Evolutionary conservation across 805 yeast species (phyloP), one percentile per base, ranked within the genome.

Genomic region (Lachancea nothofagi): DNA sequence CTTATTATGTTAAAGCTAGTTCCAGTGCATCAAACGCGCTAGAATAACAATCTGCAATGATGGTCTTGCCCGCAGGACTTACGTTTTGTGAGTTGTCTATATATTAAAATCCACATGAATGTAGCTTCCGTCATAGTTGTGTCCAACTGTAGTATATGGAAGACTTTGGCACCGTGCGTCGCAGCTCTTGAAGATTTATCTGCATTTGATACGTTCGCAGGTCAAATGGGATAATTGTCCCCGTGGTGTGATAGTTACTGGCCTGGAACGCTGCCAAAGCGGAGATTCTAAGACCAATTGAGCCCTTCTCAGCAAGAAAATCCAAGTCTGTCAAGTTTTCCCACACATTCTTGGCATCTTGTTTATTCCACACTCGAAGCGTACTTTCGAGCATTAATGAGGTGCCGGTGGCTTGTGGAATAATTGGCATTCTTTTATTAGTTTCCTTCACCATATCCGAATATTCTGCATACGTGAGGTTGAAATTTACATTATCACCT

Each of bases 401-500:
- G n/a, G 34, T 40, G n/a, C 47, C 44, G 14, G 50, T 50, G 1
- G 57, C 41, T 17, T 61, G 47, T 6, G 59, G 51, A 39, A 65
- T 38, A 38, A 62, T 47, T 9, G 72, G 65, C 2, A 61, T 58
- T 34, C 62, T 58, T 19, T 67, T 54, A 41, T 74, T 72, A 41
- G 69, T 59, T 7, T 40, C 41, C 40, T 72, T 71, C 31, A 78
- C 67, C 68, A 79, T 71, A 2, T 63, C 66, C n/a, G 55, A 53
- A 59, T 86, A 90, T 57, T 90, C 97, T 23, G 78, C 79, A 57
- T 79, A 82, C 0, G 80, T 83, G 42, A 87, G 62, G 48, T 83
- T 84, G 61, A 88, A 80, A 57, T 86, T 89, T 14, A 85, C 72
- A n/a, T 69, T 77, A 18, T 75, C 60, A 15, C 74, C 78, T 21